Evolutionary conservation across 306 rosid genomes (phyloP).

Genomic region (Abrus pulchellus): DNA sequence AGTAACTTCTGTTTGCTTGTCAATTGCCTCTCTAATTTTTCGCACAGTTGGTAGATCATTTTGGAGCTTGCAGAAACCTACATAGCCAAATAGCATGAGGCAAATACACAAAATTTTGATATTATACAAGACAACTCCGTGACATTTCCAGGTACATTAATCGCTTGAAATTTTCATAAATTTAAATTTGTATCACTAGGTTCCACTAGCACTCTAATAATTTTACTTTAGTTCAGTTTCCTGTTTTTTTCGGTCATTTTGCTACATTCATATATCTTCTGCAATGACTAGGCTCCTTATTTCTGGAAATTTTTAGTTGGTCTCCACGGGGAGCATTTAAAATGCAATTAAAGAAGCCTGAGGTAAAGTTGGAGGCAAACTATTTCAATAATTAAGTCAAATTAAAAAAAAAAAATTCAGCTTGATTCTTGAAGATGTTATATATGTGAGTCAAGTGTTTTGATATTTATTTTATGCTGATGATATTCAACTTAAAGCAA

Average conservation of each 20-base stretch:
- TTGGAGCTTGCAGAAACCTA: slow-evolving; percentile 97
- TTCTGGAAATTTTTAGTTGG: neutral
- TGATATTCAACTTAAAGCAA: slow-evolving; percentile 20
- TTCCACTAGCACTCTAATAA: slow-evolving; percentile 27
- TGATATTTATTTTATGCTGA: too few relatives aligned
- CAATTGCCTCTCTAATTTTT: slow-evolving; percentile 91
- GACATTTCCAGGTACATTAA: too few relatives aligned
- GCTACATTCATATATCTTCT: neutral
- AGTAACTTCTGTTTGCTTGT: slow-evolving; percentile 89
- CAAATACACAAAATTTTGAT: neutral
- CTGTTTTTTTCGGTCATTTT: neutral
- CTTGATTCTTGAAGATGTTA: too few relatives aligned
- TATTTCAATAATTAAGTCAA: too few relatives aligned
- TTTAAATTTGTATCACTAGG: neutral
- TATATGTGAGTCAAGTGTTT: too few relatives aligned
- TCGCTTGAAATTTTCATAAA: too few relatives aligned
- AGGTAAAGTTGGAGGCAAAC: too few relatives aligned
- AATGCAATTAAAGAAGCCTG: neutral
- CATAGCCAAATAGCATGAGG: slow-evolving; percentile 42
- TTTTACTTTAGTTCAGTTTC: neutral
- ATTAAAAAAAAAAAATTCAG: too few relatives aligned
- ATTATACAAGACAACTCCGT: too few relatives aligned
- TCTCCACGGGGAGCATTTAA: neutral
- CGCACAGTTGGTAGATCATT: slow-evolving; percentile 90
- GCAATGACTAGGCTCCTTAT: neutral